Base-by-base conservation (phyloP, 2,329 filamentous ascomycete species). In the Apiospora malaysiana region DNA sequence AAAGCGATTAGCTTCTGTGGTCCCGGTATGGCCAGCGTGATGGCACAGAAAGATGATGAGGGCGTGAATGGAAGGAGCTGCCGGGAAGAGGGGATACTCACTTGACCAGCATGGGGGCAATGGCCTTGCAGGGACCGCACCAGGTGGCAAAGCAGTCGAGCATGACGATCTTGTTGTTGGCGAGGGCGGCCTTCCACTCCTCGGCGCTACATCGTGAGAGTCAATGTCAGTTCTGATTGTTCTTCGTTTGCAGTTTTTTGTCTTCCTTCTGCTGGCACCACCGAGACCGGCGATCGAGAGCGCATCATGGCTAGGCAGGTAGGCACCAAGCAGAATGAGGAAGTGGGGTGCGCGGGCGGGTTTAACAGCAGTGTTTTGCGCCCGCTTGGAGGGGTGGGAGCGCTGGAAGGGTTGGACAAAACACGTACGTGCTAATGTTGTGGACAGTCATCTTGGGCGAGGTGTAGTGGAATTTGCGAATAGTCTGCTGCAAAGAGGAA, bases 111-210 rank as follows among this genome's bases (percentile, higher is more conserved):
- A 90, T 83, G 72, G 95, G 95, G 23, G 94, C 90, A 78, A 98
- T 96, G 77, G 91, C 88, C 87, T 95, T 97, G 92, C 95, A 98
- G 72, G 95, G 95, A 72, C 94, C 94, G 86, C 95, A 98, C 95
- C 95, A 98, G 73, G 86, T 90, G 70, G 95, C 95, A 82, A 92
- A 94, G 85, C 90, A 94, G 86, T 98, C 95, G 78, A 98, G 85
- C 72, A 98, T 85, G 76, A 97, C 88, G 74, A 93, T 82, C 69
- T 86, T 86, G 78, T 90, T 83, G 70, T 74, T 68, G 73, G 77
- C 72, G 56, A 80, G 46, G 66, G 78, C 78, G 72, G 77, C 69
- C 70, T 78, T 74, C 68, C 77, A 80, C 43, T 70, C 77, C 18
- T 76, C 78, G 74, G 75, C 72, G 32, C 79, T 80, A 68, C 75